These are phyloP conservation scores for Hymenoscyphus repandus DNA, from an alignment of 2,329 filamentous ascomycete species.

Conservation along the genomic window DNA sequence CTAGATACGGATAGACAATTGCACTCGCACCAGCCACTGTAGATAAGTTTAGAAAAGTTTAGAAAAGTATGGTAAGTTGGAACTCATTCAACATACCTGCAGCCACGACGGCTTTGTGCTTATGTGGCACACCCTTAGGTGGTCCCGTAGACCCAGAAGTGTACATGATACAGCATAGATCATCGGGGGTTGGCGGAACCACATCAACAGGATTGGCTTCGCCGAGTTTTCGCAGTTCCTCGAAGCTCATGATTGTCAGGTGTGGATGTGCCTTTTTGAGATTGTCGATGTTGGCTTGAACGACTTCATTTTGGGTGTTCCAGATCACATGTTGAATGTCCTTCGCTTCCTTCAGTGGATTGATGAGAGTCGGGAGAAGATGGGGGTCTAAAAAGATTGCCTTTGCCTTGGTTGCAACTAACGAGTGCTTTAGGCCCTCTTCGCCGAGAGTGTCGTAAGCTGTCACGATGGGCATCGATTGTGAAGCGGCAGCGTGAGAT, in stretches of 20 bases:
- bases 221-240: constrained; percentile 46
- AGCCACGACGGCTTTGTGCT: constrained; percentile 77
- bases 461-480: constrained; percentile 88
- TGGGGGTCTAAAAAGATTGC: constrained; percentile 85
- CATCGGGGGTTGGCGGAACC: constrained; percentile 65
- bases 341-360: constrained; percentile 50
- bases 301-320: constrained; percentile 52
- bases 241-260: constrained; percentile 48
- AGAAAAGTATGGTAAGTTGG: constrained; percentile 48
- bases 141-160: constrained; percentile 87
- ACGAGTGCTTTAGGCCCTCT: constrained; percentile 77
- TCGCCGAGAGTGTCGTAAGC: constrained; percentile 90
- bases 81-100: constrained; percentile 66
- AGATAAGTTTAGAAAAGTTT: constrained; percentile 19
- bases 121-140: constrained; percentile 84
- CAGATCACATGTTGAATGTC: constrained; percentile 57
- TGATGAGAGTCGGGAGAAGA: constrained; percentile 56
- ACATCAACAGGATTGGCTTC: constrained; percentile 63
- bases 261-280: constrained; percentile 54
- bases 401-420: constrained; percentile 72
- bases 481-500: constrained; percentile 72
- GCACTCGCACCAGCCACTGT: constrained; percentile 73
- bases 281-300: constrained; percentile 40
- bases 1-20: constrained; percentile 73
- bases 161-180: constrained; percentile 79